Base-by-base conservation (phyloP, 805 yeast species). In the Yamadazyma insecticola region DNA sequence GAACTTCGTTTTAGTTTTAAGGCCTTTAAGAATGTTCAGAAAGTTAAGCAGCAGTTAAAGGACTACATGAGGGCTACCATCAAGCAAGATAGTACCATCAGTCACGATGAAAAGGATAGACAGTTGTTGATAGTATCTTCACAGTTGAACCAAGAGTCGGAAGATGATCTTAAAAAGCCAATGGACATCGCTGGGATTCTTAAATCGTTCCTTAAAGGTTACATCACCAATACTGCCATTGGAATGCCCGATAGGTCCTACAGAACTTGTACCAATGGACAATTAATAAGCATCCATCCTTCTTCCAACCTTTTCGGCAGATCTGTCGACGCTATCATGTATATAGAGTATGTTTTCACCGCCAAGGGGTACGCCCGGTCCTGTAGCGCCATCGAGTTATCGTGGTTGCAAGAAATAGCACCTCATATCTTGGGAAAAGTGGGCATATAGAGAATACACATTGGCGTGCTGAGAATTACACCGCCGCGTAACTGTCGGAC, bases 181-280 rank as follows among this genome's bases (percentile, higher is more conserved):
- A 37, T 76, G 24, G 80, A 80, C 41, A 68, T 75, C 19, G 70
- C 79, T 12, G 47, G 62, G 3, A 68, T 90, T 6, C 61, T 90
- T 33, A 84, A 85, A 52, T 74, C 95, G 16, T 92, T 92, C 55
- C 60, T 92, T 23, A 67, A 70, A 22, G 98, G 99, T 0, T 90
- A 72, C 46, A 72, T 86, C n/a, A 71, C 81, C 28, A 89, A 90
- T 54, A 80, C 96, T 0, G 98, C 98, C 0, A 75, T 92, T 13
- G 95, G 96, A 8, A 76, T 85, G 77, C 96, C 97, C 0, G 97
- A 92, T 55, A 71, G 97, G 48, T 82, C 96, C 3, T 92, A 81
- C 60, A 70, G 94, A 50, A 88, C 97, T 0, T 81, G 88, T 5
- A 63, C 81, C 17, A 76, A 83, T 1, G 95, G 95, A 16, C 96